phyloP scores from a whole-genome alignment of 345 rosid genomes.

The Camelina neglecta region DNA sequence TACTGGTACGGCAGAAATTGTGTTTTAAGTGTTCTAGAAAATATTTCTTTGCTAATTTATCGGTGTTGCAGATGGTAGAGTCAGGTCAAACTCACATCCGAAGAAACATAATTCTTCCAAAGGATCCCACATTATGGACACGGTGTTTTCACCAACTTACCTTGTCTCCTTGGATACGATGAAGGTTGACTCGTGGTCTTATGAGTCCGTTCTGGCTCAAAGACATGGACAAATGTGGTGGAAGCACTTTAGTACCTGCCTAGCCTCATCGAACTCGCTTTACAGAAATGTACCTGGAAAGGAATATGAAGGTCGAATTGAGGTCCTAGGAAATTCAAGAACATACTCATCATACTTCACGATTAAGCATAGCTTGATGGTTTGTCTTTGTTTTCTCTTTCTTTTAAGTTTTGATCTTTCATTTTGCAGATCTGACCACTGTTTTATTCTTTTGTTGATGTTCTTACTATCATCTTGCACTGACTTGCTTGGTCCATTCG shows the following conservation, averaged over 20 bases:
- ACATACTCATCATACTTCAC: conserved; percentile 66
- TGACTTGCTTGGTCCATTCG: conserved; percentile 48
- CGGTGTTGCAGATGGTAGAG: conserved; percentile 59
- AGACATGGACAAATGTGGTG: conserved; percentile 65
- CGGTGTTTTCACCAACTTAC: conserved; percentile 67
- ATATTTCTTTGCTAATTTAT: conserved; percentile 26
- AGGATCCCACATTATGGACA: conserved; percentile 44
- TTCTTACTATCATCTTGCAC: conserved; percentile 33
- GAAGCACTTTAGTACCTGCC: conserved; percentile 71
- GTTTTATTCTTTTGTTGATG: conserved; percentile 24
- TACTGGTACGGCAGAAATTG: conserved; percentile 49
- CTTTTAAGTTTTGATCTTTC: conserved; percentile 11
- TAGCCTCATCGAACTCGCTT: conserved; percentile 63
- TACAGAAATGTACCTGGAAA: conserved; percentile 54
- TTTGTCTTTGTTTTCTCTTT: conserved; percentile 56
- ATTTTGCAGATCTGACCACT: conserved; percentile 27
- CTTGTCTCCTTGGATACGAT: conserved; percentile 73
- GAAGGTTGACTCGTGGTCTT: conserved; percentile 59
- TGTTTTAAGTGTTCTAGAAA: conserved; percentile 14
- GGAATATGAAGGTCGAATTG: conserved; percentile 75
- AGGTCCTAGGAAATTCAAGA: conserved; percentile 61
- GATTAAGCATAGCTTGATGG: conserved; percentile 66
- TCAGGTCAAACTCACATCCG: conserved; percentile 43
- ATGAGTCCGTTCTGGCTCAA: conserved; percentile 56
- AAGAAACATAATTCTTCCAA: conserved; percentile 40